These are phyloP conservation scores for Apiospora kogelbergensis DNA, from an alignment of 2,329 filamentous ascomycete genomes.

Conservation along the genomic window DNA sequence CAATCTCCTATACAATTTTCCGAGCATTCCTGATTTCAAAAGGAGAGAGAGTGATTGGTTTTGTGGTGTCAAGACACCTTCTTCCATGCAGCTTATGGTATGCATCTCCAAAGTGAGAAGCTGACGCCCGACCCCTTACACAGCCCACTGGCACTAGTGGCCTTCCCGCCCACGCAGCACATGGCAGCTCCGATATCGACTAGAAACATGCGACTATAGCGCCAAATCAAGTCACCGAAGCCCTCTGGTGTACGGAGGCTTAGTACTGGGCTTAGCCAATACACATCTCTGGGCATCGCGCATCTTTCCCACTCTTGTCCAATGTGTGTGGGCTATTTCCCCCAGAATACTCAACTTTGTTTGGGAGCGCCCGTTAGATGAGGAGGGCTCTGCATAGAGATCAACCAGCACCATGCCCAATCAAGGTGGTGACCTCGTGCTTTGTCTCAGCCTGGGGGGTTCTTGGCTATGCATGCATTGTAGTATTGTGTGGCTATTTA, in stretches of 20 bases:
- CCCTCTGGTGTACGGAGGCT: constrained; percentile 15
- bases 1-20: background rate
- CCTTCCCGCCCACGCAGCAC: background rate
- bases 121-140: background rate
- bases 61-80: background rate
- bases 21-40: background rate
- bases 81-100: background rate
- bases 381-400: background rate
- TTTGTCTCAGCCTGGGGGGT: background rate
- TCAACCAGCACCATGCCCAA: background rate
- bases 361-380: background rate
- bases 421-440: background rate
- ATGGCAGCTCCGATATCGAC: background rate
- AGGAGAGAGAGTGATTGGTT: background rate
- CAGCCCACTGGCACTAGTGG: background rate
- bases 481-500: background rate
- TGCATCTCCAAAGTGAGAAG: background rate
- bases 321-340: background rate
- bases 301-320: background rate
- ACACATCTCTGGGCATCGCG: background rate
- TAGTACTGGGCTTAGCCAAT: too few relatives aligned
- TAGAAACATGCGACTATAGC: background rate
- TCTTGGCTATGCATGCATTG: background rate
- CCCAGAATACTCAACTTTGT: background rate
- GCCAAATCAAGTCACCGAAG: background rate